Conservation (phyloP, 495 filamentous ascomycete genomes). For the Pyrenula aspistea region DNA sequence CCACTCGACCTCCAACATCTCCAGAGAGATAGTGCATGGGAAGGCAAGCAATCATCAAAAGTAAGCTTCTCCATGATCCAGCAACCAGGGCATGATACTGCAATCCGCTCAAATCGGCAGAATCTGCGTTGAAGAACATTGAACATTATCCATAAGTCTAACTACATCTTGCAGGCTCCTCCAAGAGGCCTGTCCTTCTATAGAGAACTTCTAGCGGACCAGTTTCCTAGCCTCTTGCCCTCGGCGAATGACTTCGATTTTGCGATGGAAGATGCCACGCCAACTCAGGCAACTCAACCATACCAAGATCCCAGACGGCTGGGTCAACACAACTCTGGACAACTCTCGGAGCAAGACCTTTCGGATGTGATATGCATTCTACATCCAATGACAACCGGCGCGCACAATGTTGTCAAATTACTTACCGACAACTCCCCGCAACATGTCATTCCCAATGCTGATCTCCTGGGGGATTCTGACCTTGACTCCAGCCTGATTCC, state of each 20-base stretch:
- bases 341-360: constrained; percentile 67
- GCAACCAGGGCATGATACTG: no score
- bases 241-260: background rate
- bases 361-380: constrained; percentile 84
- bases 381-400: constrained; percentile 61
- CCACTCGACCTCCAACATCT: background rate
- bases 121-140: no score
- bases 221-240: no score
- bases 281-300: constrained; percentile 66
- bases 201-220: no score
- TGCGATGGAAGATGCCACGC: background rate
- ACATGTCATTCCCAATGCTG: constrained; percentile 44
- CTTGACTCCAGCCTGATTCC: constrained; percentile 35
- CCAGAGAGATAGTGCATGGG: background rate
- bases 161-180: no score
- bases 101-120: no score
- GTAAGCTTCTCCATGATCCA: no score
- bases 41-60: background rate
- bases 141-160: no score
- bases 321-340: constrained; percentile 63
- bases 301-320: constrained; percentile 66
- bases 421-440: constrained; percentile 38
- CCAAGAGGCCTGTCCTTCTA: no score
- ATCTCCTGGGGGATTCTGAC: constrained; percentile 21
- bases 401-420: constrained; percentile 50